Conservation (phyloP, 106 monocot species). For the Dioscorea zingiberensis region DNA sequence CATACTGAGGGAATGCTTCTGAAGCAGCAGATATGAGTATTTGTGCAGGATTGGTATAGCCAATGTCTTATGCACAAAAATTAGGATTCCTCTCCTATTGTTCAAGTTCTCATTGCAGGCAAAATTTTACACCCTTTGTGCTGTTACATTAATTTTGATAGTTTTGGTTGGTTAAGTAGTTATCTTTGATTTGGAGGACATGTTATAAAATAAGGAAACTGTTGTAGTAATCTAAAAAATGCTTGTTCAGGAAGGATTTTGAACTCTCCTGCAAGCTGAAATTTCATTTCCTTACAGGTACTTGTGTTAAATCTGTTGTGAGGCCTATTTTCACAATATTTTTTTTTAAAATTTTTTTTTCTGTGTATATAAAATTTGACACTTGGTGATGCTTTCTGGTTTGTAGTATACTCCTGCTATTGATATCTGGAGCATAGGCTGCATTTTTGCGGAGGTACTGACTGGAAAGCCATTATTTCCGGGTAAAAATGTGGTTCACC, state of each 20-base stretch:
- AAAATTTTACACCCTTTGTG: too few relatives aligned
- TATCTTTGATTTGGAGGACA: neutral
- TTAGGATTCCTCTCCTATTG: too few relatives aligned
- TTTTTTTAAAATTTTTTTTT: neutral
- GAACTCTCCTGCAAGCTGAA: constrained; percentile 30
- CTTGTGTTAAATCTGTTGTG: neutral
- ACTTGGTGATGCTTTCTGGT: constrained; percentile 1
- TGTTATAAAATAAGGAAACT: constrained; percentile 4
- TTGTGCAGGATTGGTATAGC: too few relatives aligned
- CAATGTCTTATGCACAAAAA: too few relatives aligned
- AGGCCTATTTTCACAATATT: constrained; percentile 5
- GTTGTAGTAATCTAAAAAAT: constrained; percentile 27
- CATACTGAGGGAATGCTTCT: too few relatives aligned
- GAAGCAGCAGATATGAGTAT: too few relatives aligned
- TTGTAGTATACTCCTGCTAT: constrained; percentile 92
- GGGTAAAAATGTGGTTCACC: constrained; percentile 92
- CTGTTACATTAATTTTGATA: neutral
- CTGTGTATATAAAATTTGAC: neutral
- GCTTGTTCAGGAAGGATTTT: constrained; percentile 40
- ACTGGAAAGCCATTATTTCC: constrained; percentile 94
- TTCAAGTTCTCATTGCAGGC: too few relatives aligned
- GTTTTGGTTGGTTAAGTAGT: neutral
- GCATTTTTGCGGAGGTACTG: constrained; percentile 93
- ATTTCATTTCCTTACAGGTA: constrained; percentile 19
- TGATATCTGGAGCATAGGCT: constrained; percentile 97